Conservation (phyloP, 495 filamentous ascomycete genomes). For the Tuber magnatum region DNA sequence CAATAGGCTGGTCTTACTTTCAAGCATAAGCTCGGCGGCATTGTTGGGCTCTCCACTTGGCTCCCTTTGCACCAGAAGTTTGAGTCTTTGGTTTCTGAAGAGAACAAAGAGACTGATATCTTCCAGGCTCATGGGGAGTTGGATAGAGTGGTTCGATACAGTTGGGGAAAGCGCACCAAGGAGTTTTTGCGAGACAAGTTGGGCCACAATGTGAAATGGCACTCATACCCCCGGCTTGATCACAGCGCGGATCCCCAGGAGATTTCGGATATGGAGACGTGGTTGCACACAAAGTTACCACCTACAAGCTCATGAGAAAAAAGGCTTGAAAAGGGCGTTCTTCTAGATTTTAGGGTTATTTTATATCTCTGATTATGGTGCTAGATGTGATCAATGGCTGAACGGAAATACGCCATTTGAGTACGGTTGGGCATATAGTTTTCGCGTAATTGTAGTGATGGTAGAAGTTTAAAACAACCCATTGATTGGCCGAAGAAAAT, state of each 20-base stretch:
- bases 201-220: slow-evolving; percentile 67
- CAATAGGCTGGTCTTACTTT: slow-evolving; percentile 60
- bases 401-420: background rate
- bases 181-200: slow-evolving; percentile 53
- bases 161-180: slow-evolving; percentile 60
- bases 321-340: background rate
- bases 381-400: background rate
- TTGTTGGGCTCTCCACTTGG: slow-evolving; percentile 80
- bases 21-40: slow-evolving; percentile 70
- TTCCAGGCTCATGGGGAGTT: slow-evolving; percentile 78
- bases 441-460: background rate
- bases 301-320: slow-evolving; percentile 22
- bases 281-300: slow-evolving; percentile 59
- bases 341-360: background rate
- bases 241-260: slow-evolving; percentile 74
- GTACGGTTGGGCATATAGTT: background rate
- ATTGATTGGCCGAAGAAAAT: background rate
- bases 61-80: slow-evolving; percentile 68
- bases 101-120: slow-evolving; percentile 73
- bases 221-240: slow-evolving; percentile 62
- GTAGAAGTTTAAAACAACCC: background rate
- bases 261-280: slow-evolving; percentile 75
- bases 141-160: slow-evolving; percentile 62
- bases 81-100: slow-evolving; percentile 52
- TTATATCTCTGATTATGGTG: background rate